Percentiles rank a stretch among this genome's conserved stretches.
Evolutionary conservation across 306 rosid genomes (phyloP).

Genomic region (Begonia peltatifolia): DNA sequence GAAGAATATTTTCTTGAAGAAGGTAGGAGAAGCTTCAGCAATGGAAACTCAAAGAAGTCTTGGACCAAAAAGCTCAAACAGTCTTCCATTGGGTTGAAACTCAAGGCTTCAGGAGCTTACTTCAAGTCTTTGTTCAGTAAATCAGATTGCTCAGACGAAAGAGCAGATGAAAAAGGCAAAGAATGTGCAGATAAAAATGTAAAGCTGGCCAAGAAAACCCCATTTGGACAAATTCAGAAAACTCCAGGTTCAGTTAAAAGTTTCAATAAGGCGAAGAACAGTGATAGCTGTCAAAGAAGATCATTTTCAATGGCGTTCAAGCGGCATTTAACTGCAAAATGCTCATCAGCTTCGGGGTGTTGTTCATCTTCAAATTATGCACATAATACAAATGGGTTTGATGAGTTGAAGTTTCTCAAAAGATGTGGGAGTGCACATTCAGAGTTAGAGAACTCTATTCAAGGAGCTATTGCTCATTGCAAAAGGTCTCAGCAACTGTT

Average conservation of each 20-base stretch:
- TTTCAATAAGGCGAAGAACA: conserved; percentile 26
- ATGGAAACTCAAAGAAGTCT: conserved; percentile 41
- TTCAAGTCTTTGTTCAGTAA: conserved; percentile 70
- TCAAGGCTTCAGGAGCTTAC: conserved; percentile 82
- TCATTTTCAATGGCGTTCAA: conserved; percentile 67
- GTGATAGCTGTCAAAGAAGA: conserved; percentile 45
- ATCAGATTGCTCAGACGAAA: conserved; percentile 79
- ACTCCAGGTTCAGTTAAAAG: conserved; percentile 25
- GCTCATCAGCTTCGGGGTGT: conserved; percentile 17
- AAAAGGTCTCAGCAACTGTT: conserved; percentile 39
- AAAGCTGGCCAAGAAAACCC: conserved; percentile 31
- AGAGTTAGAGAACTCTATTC: conserved; percentile 74
- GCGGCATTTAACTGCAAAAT: conserved; percentile 25
- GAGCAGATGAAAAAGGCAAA: conserved; percentile 43
- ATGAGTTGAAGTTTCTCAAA: conserved; percentile 37
- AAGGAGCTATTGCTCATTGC: conserved; percentile 98
- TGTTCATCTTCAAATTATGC: conserved; percentile 34
- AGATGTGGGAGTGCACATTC: conserved; percentile 69
- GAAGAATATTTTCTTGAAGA: conserved; percentile 40
- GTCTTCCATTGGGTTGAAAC: conserved; percentile 54
- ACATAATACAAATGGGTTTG: conserved; percentile 27
- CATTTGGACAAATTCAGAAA: conserved; percentile 49
- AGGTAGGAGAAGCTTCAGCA: conserved; percentile 17
- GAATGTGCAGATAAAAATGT: conserved; percentile 27
- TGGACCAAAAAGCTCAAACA: conserved; percentile 74